phyloP scores from a whole-genome alignment of 208 protist genomes.

The Crithidia fasciculata region DNA sequence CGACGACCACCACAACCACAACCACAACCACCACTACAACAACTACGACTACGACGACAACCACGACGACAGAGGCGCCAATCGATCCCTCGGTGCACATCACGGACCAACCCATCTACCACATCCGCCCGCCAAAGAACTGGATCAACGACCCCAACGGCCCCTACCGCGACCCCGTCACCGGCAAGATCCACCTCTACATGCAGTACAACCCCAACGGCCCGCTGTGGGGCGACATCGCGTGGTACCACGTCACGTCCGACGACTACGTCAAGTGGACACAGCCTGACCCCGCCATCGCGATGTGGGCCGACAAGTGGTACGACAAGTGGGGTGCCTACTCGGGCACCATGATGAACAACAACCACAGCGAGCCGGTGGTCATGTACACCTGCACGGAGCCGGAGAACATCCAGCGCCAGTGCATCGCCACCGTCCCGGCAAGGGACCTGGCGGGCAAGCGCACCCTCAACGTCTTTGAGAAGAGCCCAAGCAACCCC shows the following conservation, averaged over 20 bases:
- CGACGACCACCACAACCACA: neutral
- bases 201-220: conserved; percentile 75
- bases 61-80: conserved; percentile 1
- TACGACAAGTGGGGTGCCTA: conserved; percentile 59
- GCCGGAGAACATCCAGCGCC: conserved; percentile 44
- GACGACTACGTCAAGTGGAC: conserved; percentile 68
- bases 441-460: conserved; percentile 27
- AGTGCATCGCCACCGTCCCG: conserved; percentile 50
- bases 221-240: conserved; percentile 60
- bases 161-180: conserved; percentile 66
- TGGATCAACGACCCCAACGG: conserved; percentile 78
- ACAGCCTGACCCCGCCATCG: conserved; percentile 25
- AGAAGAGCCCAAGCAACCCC: conserved; percentile 45
- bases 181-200: conserved; percentile 55
- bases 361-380: conserved; percentile 40
- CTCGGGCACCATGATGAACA: conserved; percentile 59
- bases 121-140: conserved; percentile 50
- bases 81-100: conserved; percentile 18
- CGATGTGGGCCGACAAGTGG: conserved; percentile 43
- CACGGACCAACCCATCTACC: conserved; percentile 41
- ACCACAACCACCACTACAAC: conserved; percentile 20
- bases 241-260: conserved; percentile 68
- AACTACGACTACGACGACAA: conserved; percentile 22
- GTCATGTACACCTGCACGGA: conserved; percentile 58
- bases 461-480: conserved; percentile 37